Evolutionary conservation across 2,329 filamentous ascomycete species (phyloP).

Genomic region (Didymella pomorum): DNA sequence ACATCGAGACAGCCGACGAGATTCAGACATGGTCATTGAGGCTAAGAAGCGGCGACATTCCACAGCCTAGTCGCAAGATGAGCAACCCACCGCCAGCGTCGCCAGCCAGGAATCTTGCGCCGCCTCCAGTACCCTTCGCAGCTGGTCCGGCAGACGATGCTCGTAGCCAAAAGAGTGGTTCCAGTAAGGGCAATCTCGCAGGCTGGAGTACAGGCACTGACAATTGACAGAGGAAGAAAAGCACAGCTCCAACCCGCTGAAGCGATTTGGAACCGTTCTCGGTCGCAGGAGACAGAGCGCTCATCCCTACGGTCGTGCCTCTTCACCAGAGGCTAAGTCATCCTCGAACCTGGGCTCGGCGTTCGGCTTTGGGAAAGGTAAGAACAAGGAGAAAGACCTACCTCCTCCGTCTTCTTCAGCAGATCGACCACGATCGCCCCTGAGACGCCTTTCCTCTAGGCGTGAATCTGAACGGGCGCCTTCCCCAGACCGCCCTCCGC

Average conservation of each 20-base stretch:
- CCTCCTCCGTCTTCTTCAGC: conserved; percentile 42
- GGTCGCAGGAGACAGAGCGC: conserved; percentile 49
- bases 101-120: conserved; percentile 47
- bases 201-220: conserved; percentile 12
- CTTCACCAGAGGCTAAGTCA: conserved; percentile 62
- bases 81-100: conserved; percentile 39
- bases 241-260: conserved; percentile 49
- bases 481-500: conserved; percentile 44
- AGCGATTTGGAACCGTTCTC: conserved; percentile 53
- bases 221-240: conserved; percentile 44
- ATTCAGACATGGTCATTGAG: conserved; percentile 74
- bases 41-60: conserved; percentile 51
- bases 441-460: conserved; percentile 40
- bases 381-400: conserved; percentile 67
- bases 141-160: conserved; percentile 59
- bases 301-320: conserved; percentile 50
- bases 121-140: conserved; percentile 43
- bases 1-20: conserved; percentile 86
- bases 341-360: conserved; percentile 63
- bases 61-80: conserved; percentile 40
- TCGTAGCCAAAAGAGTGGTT: conserved; percentile 61
- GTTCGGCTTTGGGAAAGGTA: conserved; percentile 70
- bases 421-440: conserved; percentile 46
- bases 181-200: conserved; percentile 9
- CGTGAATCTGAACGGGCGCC: conserved; percentile 43